Evolutionary conservation across 1,284 basidiomycete species (phyloP).

Genomic region (Anthracocystis walkeri): DNA sequence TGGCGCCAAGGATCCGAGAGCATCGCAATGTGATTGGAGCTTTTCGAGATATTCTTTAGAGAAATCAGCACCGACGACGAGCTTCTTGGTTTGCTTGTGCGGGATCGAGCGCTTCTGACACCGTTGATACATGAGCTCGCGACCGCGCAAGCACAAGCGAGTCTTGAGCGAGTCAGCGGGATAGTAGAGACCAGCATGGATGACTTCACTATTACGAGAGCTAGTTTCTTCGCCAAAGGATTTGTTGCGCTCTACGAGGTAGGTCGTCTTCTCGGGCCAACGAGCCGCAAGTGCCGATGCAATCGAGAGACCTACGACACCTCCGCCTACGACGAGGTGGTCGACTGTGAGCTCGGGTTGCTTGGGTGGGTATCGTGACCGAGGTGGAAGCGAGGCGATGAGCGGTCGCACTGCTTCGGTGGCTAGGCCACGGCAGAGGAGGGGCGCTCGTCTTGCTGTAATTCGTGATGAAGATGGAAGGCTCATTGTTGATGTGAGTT

Average conservation of each 20-base stretch:
- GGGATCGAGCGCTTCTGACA: constrained; percentile 79
- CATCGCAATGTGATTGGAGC: constrained; percentile 48
- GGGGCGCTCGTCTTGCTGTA: neutral
- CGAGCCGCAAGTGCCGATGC: constrained; percentile 79
- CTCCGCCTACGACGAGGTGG: constrained; percentile 91
- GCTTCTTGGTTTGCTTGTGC: constrained; percentile 82
- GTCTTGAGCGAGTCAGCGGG: constrained; percentile 88
- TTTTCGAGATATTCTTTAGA: constrained; percentile 52
- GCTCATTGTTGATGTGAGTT: constrained; percentile 2
- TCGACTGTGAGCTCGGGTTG: constrained; percentile 83
- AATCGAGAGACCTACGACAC: constrained; percentile 88
- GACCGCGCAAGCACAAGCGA: constrained; percentile 84
- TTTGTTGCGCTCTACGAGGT: constrained; percentile 83
- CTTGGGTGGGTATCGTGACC: constrained; percentile 41
- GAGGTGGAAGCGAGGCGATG: constrained; percentile 44
- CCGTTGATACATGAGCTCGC: constrained; percentile 84
- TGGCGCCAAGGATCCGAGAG: constrained; percentile 69
- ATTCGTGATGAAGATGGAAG: constrained; percentile 7
- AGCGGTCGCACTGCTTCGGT: constrained; percentile 42
- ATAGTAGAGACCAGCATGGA: constrained; percentile 82
- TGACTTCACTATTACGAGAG: constrained; percentile 94
- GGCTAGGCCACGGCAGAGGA: constrained; percentile 17
- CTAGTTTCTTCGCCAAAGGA: constrained; percentile 63
- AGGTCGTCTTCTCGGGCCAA: constrained; percentile 81
- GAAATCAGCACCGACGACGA: constrained; percentile 66